phyloP scores from a whole-genome alignment of 2,329 filamentous ascomycete genomes.

The Sclerotinia trifoliorum region DNA sequence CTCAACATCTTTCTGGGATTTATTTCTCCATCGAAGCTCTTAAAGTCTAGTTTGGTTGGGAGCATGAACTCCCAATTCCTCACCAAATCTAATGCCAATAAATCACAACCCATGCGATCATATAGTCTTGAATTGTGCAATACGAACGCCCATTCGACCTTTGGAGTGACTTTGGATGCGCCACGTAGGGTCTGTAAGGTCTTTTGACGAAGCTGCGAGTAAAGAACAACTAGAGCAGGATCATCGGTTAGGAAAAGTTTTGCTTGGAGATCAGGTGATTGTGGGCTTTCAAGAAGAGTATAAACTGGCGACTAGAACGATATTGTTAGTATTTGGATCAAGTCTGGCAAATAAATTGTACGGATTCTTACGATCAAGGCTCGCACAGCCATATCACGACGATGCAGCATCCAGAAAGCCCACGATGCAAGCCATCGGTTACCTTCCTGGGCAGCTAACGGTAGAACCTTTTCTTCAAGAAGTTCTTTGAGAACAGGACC shows the following conservation, averaged over 20 bases:
- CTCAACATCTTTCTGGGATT: constrained; percentile 59
- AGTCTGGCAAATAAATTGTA: not conserved
- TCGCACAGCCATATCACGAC: constrained; percentile 79
- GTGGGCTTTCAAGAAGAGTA: constrained; percentile 66
- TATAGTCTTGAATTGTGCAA: constrained; percentile 82
- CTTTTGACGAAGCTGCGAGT: constrained; percentile 78
- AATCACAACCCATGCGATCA: constrained; percentile 88
- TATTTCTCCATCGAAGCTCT: constrained; percentile 41
- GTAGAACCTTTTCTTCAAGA: constrained; percentile 75
- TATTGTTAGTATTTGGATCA: constrained; percentile 22
- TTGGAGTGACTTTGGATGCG: constrained; percentile 75
- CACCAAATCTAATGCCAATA: constrained; percentile 79
- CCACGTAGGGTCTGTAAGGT: constrained; percentile 80
- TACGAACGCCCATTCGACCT: constrained; percentile 84
- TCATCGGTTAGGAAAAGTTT: constrained; percentile 87
- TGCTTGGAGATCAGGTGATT: constrained; percentile 67
- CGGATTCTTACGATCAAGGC: constrained; percentile 66
- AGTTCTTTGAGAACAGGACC: constrained; percentile 71
- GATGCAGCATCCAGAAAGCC: constrained; percentile 89
- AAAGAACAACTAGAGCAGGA: constrained; percentile 82
- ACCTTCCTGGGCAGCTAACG: constrained; percentile 73
- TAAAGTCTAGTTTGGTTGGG: constrained; percentile 45
- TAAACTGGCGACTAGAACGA: constrained; percentile 68
- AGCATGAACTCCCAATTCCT: constrained; percentile 78
- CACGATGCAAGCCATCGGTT: constrained; percentile 94